Percentiles rank a stretch among this genome's conserved stretches.
phyloP scores from a whole-genome alignment of 306 rosid species.

The Glycine tomentella region DNA sequence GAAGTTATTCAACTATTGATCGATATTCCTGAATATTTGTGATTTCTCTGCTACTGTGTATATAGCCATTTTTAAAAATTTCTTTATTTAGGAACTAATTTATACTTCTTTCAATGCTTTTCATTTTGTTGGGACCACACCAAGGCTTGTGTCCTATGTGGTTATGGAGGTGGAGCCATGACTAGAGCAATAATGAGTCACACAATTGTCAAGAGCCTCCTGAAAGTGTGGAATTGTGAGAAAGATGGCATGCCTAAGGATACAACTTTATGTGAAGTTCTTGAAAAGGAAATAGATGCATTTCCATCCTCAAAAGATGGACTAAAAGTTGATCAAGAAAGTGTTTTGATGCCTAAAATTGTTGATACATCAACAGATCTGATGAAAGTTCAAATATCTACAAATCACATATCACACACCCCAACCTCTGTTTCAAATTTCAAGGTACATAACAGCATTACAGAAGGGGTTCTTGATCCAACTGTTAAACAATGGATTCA shows the following conservation, averaged over 20 bases:
- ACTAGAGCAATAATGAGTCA: conserved; percentile 62
- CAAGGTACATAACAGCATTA: conserved; percentile 60
- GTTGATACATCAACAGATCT: conserved; percentile 32
- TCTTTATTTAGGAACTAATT: conserved; percentile 13
- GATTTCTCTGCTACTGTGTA: conserved; percentile 4
- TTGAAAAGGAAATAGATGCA: conserved; percentile 41
- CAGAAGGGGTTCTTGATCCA: conserved; percentile 60
- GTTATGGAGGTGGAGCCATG: conserved; percentile 86
- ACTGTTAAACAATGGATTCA: conserved; percentile 79
- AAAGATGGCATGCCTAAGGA: conserved; percentile 44
- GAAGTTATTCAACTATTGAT: neutral
- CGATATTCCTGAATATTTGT: neutral
- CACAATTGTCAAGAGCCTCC: conserved; percentile 58
- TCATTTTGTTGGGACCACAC: conserved; percentile 12
- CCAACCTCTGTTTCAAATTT: conserved; percentile 34
- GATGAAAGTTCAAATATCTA: conserved; percentile 44
- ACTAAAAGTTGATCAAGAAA: conserved; percentile 34
- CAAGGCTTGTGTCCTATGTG: conserved; percentile 78
- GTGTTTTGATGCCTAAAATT: conserved; percentile 32
- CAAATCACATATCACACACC: conserved; percentile 17
- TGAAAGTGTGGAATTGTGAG: conserved; percentile 61
- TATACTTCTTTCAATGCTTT: conserved; percentile 16
- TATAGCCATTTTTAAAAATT: conserved; percentile 2
- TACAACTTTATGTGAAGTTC: conserved; percentile 39
- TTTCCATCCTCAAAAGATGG: conserved; percentile 44